Conservation (phyloP, 2,329 filamentous ascomycete genomes). For the Tolypocladium endophyticum region DNA sequence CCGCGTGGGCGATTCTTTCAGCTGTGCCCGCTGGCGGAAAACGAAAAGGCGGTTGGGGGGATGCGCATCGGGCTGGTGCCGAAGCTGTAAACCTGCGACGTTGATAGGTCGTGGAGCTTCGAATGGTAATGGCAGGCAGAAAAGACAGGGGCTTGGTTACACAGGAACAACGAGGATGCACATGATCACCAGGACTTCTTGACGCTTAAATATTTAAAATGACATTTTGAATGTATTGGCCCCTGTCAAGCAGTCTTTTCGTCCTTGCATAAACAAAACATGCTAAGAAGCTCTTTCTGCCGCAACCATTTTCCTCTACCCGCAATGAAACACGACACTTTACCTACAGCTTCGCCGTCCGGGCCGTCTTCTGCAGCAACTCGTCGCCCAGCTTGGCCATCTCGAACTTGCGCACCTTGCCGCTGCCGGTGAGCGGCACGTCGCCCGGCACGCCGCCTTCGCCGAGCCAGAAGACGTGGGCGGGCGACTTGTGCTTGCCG, state of each 20-base stretch:
- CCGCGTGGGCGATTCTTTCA: conserved; percentile 61
- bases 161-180: too few relatives aligned
- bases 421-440: conserved; percentile 59
- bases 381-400: conserved; percentile 46
- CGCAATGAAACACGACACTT: background rate
- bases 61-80: conserved; percentile 42
- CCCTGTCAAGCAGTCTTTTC: background rate
- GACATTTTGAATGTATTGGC: background rate
- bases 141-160: background rate
- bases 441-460: conserved; percentile 41
- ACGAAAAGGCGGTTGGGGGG: conserved; percentile 44
- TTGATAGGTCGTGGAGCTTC: background rate
- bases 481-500: conserved; percentile 58
- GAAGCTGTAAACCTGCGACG: conserved; percentile 30
- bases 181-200: too few relatives aligned
- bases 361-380: conserved; percentile 36
- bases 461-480: conserved; percentile 68
- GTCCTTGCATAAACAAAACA: background rate
- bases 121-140: background rate
- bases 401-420: conserved; percentile 60
- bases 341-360: conserved; percentile 32
- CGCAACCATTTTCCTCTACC: background rate
- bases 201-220: background rate
- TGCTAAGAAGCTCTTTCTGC: background rate
- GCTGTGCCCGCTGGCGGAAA: conserved; percentile 47